These are phyloP conservation scores for Aspergillus sp. DNA, from an alignment of 2,329 filamentous ascomycete genomes.

Conservation along the genomic window DNA sequence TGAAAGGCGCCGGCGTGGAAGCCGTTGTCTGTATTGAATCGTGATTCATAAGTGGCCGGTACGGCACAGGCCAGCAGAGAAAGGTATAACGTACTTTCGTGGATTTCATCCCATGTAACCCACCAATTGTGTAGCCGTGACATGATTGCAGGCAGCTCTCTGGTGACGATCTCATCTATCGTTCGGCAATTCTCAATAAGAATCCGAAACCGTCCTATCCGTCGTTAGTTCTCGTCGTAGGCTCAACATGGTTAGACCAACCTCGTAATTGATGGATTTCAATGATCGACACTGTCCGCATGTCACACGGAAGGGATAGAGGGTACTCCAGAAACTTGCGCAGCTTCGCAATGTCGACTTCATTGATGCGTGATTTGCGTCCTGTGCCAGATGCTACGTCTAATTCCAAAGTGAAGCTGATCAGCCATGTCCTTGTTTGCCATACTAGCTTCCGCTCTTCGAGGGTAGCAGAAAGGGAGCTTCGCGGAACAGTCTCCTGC, in stretches of 20 bases:
- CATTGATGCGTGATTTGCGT: slow-evolving; percentile 33
- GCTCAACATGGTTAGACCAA: slow-evolving; percentile 1
- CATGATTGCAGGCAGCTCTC: slow-evolving; percentile 33
- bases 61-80: not conserved
- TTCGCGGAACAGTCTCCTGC: slow-evolving; percentile 31
- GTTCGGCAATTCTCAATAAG: slow-evolving; percentile 28
- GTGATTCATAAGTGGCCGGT: not conserved
- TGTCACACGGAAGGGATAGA: slow-evolving; percentile 33
- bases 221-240: not conserved
- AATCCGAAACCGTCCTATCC: slow-evolving; percentile 25
- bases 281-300: slow-evolving; percentile 35
- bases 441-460: slow-evolving; percentile 34
- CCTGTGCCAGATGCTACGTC: slow-evolving; percentile 36
- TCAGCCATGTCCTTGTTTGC: slow-evolving; percentile 36
- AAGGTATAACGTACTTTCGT: slow-evolving; percentile 25
- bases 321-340: slow-evolving; percentile 36
- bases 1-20: slow-evolving; percentile 38
- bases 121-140: slow-evolving; percentile 31
- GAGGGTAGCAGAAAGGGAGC: slow-evolving; percentile 33
- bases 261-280: slow-evolving; percentile 37
- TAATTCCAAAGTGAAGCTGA: slow-evolving; percentile 34
- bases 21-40: slow-evolving; percentile 28
- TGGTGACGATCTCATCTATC: slow-evolving; percentile 23
- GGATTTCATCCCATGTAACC: slow-evolving; percentile 35
- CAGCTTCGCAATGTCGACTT: slow-evolving; percentile 32